These are phyloP conservation scores for Coemansia sp. DNA, from an alignment of 192 early-diverging fungal genomes.

Conservation along the genomic window DNA sequence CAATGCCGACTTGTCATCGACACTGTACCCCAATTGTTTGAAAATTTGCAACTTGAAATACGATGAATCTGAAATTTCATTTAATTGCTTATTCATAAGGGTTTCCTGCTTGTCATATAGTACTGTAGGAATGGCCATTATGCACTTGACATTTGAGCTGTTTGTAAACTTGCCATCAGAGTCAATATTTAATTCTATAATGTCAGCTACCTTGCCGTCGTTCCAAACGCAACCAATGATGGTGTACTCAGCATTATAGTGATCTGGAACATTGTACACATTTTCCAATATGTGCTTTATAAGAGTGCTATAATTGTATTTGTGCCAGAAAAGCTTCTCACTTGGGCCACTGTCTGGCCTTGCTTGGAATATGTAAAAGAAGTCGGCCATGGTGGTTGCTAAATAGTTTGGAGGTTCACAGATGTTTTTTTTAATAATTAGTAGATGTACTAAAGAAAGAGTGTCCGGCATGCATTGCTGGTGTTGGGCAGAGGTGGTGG, in stretches of 20 bases:
- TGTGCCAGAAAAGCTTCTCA: neutral
- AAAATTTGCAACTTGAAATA: neutral
- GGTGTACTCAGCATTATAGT: neutral
- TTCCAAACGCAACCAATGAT: neutral
- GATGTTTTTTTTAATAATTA: neutral
- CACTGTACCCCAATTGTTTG: neutral
- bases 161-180: neutral
- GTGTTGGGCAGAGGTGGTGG: no score
- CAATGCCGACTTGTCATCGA: neutral
- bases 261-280: neutral
- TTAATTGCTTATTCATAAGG: neutral
- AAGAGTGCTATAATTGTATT: neutral
- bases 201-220: neutral
- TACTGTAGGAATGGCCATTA: neutral
- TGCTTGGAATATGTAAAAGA: neutral
- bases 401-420: neutral
- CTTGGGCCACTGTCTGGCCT: neutral
- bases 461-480: neutral
- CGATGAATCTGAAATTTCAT: neutral
- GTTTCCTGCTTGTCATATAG: neutral
- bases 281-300: neutral
- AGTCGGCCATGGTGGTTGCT: neutral
- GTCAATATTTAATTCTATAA: neutral
- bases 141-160: neutral
- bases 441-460: neutral